These are phyloP conservation scores for Grosmannia clavigera DNA, from an alignment of 2,329 filamentous ascomycete species.

Conservation along the genomic window DNA sequence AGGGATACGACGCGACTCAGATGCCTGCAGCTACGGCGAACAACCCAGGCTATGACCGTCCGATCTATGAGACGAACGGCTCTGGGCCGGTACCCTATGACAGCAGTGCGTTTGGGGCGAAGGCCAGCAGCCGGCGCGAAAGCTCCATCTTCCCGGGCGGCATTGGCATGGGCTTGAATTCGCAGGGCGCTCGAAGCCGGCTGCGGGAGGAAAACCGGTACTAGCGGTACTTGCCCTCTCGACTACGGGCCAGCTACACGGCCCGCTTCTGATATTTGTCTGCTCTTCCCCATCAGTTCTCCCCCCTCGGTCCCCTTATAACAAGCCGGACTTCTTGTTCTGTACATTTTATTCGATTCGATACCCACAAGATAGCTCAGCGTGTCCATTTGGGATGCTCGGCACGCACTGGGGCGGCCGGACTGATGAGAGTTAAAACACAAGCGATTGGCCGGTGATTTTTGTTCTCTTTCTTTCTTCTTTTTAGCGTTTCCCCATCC, in stretches of 20 bases:
- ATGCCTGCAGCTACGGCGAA: conserved; percentile 15
- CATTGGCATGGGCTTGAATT: conserved; percentile 26
- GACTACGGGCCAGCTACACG: conserved; percentile 7
- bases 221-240: conserved; percentile 16
- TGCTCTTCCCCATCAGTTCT: conserved; percentile 1
- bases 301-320: not conserved
- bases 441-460: too few species aligned
- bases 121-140: conserved; percentile 34
- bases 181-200: conserved; percentile 39
- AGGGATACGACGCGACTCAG: conserved; percentile 24
- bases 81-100: conserved; percentile 20
- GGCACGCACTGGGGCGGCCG: not conserved
- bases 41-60: conserved; percentile 26
- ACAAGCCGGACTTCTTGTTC: not conserved
- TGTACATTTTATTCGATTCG: not conserved
- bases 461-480: not conserved
- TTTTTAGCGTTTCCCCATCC: not conserved
- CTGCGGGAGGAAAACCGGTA: conserved; percentile 42
- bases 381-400: not conserved
- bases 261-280: conserved; percentile 8
- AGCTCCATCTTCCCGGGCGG: conserved; percentile 42
- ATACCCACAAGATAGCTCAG: conserved; percentile 5
- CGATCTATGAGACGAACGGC: conserved; percentile 19
- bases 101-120: conserved; percentile 23
- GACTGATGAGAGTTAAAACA: not conserved